A percentile compares a stretch with the other conserved stretches of the same genome.
Evolutionary conservation across 2,329 filamentous ascomycete species (phyloP).

Genomic region (Ceratocystis lukuohia): DNA sequence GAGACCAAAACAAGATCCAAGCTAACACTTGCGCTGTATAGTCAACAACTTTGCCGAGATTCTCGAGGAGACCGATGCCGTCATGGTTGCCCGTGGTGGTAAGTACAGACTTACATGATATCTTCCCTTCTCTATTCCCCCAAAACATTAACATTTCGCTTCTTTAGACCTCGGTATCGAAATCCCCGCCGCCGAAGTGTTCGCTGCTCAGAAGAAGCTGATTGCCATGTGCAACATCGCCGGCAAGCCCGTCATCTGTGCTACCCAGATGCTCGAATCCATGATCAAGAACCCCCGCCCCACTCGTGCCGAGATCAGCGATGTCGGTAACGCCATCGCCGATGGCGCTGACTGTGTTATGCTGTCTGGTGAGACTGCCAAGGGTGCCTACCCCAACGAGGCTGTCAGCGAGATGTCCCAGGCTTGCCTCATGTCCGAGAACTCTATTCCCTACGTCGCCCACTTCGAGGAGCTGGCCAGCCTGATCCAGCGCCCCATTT

Average conservation of each 20-base stretch:
- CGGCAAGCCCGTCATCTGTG: constrained; percentile 97
- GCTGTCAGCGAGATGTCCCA: constrained; percentile 97
- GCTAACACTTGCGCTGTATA: constrained; percentile 16
- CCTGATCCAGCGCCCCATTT: constrained; percentile 68
- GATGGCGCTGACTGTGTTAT: constrained; percentile 99
- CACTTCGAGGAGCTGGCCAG: constrained; percentile 91
- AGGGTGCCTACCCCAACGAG: constrained; percentile 86
- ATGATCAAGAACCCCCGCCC: constrained; percentile 99
- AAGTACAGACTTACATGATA: not conserved
- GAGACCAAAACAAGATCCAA: not conserved
- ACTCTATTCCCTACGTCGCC: constrained; percentile 91
- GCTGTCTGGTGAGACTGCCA: constrained; percentile 97
- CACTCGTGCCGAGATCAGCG: constrained; percentile 94
- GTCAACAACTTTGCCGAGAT: constrained; percentile 99
- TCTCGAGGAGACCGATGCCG: constrained; percentile 86
- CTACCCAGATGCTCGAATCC: constrained; percentile 98
- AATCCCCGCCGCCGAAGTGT: constrained; percentile 95
- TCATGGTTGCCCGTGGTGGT: constrained; percentile 96
- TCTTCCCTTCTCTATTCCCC: not conserved
- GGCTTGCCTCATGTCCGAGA: constrained; percentile 90
- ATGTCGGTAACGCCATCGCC: constrained; percentile 90
- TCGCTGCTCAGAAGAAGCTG: constrained; percentile 99
- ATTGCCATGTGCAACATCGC: constrained; percentile 99
- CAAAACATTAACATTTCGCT: too few species aligned
- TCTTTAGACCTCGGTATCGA: constrained; percentile 63